phyloP scores from a whole-genome alignment of 1,284 basidiomycete species.

The Naganishia sp. region DNA sequence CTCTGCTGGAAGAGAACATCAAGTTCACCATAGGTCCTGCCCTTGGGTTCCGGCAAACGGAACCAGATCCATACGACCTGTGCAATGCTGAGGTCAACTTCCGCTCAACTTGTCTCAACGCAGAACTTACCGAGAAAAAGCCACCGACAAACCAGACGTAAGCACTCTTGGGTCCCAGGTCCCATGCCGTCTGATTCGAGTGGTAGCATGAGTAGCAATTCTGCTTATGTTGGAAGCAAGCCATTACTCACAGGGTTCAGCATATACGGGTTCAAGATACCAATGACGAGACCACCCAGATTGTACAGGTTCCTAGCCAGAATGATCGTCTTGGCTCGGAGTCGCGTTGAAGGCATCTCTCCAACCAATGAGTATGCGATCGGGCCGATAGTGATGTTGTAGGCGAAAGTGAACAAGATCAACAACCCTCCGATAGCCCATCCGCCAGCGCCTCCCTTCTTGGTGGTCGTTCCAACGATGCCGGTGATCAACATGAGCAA shows the following conservation, averaged over 20 bases:
- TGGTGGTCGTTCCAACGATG: slow-evolving; percentile 35
- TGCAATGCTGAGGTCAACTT: not conserved
- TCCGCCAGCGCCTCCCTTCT: slow-evolving; percentile 35
- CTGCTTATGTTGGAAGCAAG: not conserved
- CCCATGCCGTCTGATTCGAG: slow-evolving; percentile 36
- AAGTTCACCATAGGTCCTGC: slow-evolving; percentile 52
- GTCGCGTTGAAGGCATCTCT: slow-evolving; percentile 52
- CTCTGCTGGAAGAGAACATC: slow-evolving; percentile 52
- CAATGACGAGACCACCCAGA: slow-evolving; percentile 43
- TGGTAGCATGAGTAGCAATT: slow-evolving; percentile 4
- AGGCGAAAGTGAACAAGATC: slow-evolving; percentile 44
- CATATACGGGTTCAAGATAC: slow-evolving; percentile 40
- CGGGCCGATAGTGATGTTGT: slow-evolving; percentile 35
- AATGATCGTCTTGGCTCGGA: slow-evolving; percentile 56
- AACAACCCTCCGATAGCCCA: slow-evolving; percentile 42
- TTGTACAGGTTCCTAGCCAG: slow-evolving; percentile 55
- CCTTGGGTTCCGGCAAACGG: slow-evolving; percentile 52
- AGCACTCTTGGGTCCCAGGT: slow-evolving; percentile 46
- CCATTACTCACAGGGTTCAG: slow-evolving; percentile 38
- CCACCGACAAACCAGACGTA: slow-evolving; percentile 54
- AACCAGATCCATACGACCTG: slow-evolving; percentile 38
- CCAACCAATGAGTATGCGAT: slow-evolving; percentile 49
- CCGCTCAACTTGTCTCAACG: not conserved
- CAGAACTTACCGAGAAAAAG: slow-evolving; percentile 35
- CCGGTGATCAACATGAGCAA: slow-evolving; percentile 43